phyloP scores from a whole-genome alignment of 1,139 yeast species.

The Pichia terricola region DNA sequence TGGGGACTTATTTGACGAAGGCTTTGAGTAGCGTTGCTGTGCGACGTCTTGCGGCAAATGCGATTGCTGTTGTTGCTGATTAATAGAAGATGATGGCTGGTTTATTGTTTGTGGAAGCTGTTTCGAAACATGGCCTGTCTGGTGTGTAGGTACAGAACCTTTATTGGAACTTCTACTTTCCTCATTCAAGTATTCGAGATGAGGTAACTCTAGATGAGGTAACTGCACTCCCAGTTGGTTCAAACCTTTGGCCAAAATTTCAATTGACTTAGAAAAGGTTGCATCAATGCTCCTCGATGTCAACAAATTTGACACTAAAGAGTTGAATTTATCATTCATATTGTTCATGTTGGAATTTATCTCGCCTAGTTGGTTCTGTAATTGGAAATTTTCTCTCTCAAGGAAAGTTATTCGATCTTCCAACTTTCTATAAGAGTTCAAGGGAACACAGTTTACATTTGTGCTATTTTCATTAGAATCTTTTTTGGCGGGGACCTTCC shows the following conservation, averaged over 20 bases:
- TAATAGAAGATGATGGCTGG: neutral
- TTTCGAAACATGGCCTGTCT: conserved; percentile 1
- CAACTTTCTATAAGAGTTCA: conserved; percentile 17
- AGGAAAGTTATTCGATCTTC: conserved; percentile 19
- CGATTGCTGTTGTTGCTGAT: neutral
- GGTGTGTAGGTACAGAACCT: neutral
- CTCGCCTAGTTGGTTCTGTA: conserved; percentile 12
- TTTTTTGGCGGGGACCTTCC: conserved; percentile 57
- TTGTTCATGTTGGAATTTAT: conserved; percentile 10
- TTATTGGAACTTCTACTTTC: conserved; percentile 13
- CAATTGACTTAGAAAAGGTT: conserved; percentile 43
- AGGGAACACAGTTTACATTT: conserved; percentile 13
- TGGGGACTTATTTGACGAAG: neutral
- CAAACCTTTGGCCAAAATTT: conserved; percentile 38
- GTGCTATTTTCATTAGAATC: conserved; percentile 12
- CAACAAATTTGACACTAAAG: conserved; percentile 52
- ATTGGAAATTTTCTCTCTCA: conserved; percentile 18
- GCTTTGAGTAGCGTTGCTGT: neutral
- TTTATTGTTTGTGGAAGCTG: neutral
- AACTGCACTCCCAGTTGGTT: conserved; percentile 53
- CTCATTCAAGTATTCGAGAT: conserved; percentile 12
- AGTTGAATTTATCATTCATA: conserved; percentile 40
- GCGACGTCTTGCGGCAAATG: neutral
- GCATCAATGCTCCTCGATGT: conserved; percentile 49
- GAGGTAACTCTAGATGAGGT: conserved; percentile 54